These are phyloP conservation scores for Boletus rubroflammeus DNA, from an alignment of 768 basidiomycete species.

Conservation along the genomic window DNA sequence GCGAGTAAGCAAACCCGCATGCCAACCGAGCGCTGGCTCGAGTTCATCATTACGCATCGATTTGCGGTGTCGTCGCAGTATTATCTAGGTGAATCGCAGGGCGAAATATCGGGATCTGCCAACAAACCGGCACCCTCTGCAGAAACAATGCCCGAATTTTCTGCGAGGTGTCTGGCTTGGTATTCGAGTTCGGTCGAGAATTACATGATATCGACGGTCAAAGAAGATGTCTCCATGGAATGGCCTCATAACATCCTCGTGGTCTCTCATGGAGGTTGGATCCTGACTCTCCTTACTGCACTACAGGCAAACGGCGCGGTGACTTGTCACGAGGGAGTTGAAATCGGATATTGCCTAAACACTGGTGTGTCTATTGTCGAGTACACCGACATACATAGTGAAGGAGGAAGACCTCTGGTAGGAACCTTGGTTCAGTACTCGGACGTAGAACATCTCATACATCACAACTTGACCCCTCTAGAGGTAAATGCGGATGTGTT, in stretches of 20 bases:
- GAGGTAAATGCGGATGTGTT: conserved; percentile 50
- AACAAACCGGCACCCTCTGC: background rate
- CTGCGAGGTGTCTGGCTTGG: conserved; percentile 3
- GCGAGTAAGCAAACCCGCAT: background rate
- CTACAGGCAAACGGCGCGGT: conserved; percentile 42
- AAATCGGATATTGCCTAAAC: conserved; percentile 14
- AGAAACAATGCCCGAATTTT: background rate
- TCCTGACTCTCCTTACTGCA: conserved; percentile 40
- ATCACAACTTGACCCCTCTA: conserved; percentile 26
- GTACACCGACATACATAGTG: conserved; percentile 33
- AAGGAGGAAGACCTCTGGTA: background rate
- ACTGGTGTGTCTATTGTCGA: conserved; percentile 50
- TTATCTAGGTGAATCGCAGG: background rate
- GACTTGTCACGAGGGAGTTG: conserved; percentile 28
- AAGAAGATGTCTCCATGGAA: background rate
- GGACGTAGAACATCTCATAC: conserved; percentile 47
- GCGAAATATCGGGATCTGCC: background rate
- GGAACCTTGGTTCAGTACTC: conserved; percentile 48
- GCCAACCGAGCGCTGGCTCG: background rate
- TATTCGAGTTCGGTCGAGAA: conserved; percentile 1
- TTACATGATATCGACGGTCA: background rate
- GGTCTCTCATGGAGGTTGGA: conserved; percentile 44
- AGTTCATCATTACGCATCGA: background rate
- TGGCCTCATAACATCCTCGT: background rate
- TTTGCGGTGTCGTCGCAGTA: background rate